Evolutionary conservation across 2,329 filamentous ascomycete species (phyloP), one percentile per base, ranked within the genome.

Genomic region (Chrysoporthe puriensis): DNA sequence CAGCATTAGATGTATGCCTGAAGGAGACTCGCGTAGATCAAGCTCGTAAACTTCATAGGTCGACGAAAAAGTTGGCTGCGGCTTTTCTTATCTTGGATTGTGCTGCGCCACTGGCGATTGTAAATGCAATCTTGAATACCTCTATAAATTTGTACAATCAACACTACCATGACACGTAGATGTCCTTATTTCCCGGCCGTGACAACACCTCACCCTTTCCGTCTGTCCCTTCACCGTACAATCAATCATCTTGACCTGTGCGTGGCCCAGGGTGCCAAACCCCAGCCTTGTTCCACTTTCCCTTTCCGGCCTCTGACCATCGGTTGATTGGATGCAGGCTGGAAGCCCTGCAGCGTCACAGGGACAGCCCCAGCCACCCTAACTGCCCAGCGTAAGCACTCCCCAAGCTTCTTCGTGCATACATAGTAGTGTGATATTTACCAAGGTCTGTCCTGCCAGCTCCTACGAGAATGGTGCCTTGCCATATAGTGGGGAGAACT

Each of bases 221-320:
- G 48, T 52, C 21, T 26, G 26, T 26, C 26, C 26, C 26, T 26
- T 26, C 26, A 26, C 48, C 13, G 48, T 14, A 52, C 21, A 52
- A 52, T 52, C 21, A 14, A 9, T 42, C 7, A 18, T 18, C 34
- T 16, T 40, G 54, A 32, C 16, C 32, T 21, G 34, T 18, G 32
- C n/a, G 13, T 9, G 44, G 32, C 26, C 43, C 43, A 48, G 13
- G 4, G 11, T 7, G 18, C 46, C n/a, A 48, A 26, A 32, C 13
- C 42, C 13, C 60, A 62, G 46, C 60, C 46, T 62, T 52, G 60
- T 40, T 44, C 60, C 46, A 62, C 60, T 42, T 62, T 36, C 46
- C 60, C 46, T 62, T 52, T 62, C 9, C 43, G 60, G 60, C 60
- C 46, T 21, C 5, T 14, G 32, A 21, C 16, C 32, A 32, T 42